These are phyloP conservation scores for Talaromyces sp. DNA, from an alignment of 2,329 filamentous ascomycete species.

Conservation along the genomic window DNA sequence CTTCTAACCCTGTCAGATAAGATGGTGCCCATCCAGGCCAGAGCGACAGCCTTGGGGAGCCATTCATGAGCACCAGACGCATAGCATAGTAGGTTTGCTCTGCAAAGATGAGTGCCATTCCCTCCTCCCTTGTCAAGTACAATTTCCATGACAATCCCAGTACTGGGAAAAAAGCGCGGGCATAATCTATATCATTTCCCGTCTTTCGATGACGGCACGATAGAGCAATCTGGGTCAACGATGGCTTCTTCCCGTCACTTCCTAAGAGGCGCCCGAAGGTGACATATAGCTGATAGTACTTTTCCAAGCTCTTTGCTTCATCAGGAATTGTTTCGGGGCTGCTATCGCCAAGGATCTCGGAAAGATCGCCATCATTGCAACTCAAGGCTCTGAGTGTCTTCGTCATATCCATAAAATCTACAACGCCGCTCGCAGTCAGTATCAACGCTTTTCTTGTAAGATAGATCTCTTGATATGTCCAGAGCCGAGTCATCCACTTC, in stretches of 20 bases:
- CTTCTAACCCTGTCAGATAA: background rate
- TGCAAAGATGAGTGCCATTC: background rate
- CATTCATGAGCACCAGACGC: conserved; percentile 1
- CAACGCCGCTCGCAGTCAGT: background rate
- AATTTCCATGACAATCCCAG: background rate
- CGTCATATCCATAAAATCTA: background rate
- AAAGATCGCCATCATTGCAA: background rate
- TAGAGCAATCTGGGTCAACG: background rate
- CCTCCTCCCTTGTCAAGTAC: conserved; percentile 1
- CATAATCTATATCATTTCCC: conserved; percentile 4
- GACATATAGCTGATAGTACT: background rate
- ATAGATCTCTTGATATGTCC: conserved; percentile 4
- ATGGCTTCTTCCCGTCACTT: background rate
- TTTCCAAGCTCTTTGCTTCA: background rate
- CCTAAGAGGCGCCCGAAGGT: background rate
- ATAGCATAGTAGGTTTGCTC: background rate
- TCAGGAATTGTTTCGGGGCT: background rate
- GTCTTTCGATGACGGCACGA: background rate
- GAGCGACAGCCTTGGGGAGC: background rate
- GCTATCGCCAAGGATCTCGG: background rate
- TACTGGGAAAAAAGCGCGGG: conserved; percentile 3
- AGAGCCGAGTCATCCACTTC: conserved; percentile 5
- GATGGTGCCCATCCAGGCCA: conserved; percentile 1
- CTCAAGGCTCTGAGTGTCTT: background rate
- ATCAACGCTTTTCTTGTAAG: background rate